Base-by-base conservation (phyloP, 169 alveolate species). In the Plasmodium fragile region DNA sequence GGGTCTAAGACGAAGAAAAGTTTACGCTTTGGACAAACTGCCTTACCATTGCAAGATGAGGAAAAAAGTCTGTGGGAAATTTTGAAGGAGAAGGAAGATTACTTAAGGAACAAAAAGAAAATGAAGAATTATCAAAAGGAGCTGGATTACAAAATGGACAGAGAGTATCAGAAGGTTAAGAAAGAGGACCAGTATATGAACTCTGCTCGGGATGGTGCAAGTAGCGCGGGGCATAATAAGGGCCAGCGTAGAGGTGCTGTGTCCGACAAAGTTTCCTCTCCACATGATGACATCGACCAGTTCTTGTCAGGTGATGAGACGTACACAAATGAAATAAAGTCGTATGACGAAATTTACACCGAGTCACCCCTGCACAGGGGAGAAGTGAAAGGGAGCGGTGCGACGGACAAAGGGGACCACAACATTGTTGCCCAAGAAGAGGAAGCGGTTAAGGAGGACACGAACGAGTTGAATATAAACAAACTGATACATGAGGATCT, bases 11-110 rank as follows among this genome's bases (percentile, higher is more conserved):
- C 59, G 18, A 22, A 16, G 69, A 87, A 78, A 43, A 65, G 49
- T 2, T 59, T 32, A 28, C 25, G 93, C 25, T 87, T 87, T 36
- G 81, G 93, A 0, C 65, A 78, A 25, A 78, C 25, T 16, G 22
- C 18, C 10, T 22, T 73, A 10, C 18, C 11, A 5, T 22, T 78
- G 69, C 39, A 87, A 25, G 89, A 87, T 1, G 45, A 36, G 1
- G 93, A 87, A 77, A 87, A 59, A 49, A 87, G 93, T 45, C 71
- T 87, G 28, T 87, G 93, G 93, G 82, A 87, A 77, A 87, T 87
- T 36, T 59, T 87, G 43, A 87, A 87, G 43, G 93, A 87, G 70
- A 87, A 87, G 70, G 93, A 87, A 49, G 93, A 87, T n/a, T 28
- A 78, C 36, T 5, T 79, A 32, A 87, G 71, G 71, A 55, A 77